Evolutionary conservation across 2,329 filamentous ascomycete species (phyloP).

Genomic region (Hypoxylon sp.): DNA sequence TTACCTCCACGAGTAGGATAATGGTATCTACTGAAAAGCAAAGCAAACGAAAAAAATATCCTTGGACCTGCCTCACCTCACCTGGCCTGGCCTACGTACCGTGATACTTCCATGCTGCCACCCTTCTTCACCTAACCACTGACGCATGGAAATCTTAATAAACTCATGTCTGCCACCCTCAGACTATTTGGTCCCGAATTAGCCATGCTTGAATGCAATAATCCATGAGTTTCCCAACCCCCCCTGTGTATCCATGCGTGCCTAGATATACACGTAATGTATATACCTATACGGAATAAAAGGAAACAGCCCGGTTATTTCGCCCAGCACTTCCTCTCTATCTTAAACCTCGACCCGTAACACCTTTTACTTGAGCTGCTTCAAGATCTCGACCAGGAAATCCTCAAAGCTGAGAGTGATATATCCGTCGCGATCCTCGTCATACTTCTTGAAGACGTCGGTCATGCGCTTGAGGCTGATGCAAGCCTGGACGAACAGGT

Average conservation of each 20-base stretch:
- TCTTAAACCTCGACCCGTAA: no score
- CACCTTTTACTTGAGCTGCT: conserved; percentile 67
- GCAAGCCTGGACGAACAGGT: conserved; percentile 96
- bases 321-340: no score
- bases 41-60: conserved; percentile 9
- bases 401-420: conserved; percentile 85
- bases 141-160: no score
- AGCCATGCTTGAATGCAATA: not conserved
- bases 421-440: conserved; percentile 94
- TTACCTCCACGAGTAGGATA: conserved; percentile 4
- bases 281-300: no score
- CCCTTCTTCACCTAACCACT: no score
- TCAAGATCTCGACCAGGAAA: conserved; percentile 74
- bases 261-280: conserved; percentile 2
- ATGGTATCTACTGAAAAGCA: conserved; percentile 31
- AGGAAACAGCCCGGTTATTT: no score
- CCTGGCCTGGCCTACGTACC: not conserved
- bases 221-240: not conserved
- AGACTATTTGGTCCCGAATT: not conserved
- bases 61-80: conserved; percentile 16
- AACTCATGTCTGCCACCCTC: not conserved
- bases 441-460: conserved; percentile 98
- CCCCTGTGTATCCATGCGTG: not conserved
- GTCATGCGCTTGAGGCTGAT: conserved; percentile 98
- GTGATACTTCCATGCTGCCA: no score